A percentile compares a stretch with the other conserved stretches of the same genome.
Conservation (phyloP, 192 early-diverging fungal species). For the Funneliformis geosporum region DNA sequence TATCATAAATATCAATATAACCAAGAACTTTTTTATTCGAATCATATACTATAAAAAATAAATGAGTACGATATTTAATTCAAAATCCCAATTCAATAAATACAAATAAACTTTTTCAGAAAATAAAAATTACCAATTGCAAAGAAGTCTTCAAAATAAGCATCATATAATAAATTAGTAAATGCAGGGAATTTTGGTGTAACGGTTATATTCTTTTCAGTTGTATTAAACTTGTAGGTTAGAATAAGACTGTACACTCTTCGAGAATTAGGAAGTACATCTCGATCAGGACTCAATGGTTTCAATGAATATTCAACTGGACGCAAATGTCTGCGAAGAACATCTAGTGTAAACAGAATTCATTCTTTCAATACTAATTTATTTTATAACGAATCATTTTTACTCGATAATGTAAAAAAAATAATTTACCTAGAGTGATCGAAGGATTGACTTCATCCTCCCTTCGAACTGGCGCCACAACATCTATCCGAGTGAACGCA, state of each 20-base stretch:
- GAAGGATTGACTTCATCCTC: slow-evolving; percentile 66
- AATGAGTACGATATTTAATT: not conserved
- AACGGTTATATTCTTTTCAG: slow-evolving; percentile 56
- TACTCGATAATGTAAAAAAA: not conserved
- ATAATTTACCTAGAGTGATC: slow-evolving; percentile 44
- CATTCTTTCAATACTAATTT: slow-evolving; percentile 24
- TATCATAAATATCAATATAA: slow-evolving; percentile 73
- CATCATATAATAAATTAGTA: slow-evolving; percentile 77
- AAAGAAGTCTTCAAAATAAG: slow-evolving; percentile 68
- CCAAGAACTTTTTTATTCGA: slow-evolving; percentile 72
- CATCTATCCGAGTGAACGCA: slow-evolving; percentile 71
- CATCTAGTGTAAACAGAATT: slow-evolving; percentile 47
- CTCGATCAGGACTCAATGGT: slow-evolving; percentile 70
- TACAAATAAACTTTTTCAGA: not conserved
- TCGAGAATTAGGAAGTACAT: slow-evolving; percentile 67
- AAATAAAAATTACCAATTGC: slow-evolving; percentile 44
- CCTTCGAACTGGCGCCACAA: slow-evolving; percentile 66
- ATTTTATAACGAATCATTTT: not conserved
- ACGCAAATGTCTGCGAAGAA: slow-evolving; percentile 64
- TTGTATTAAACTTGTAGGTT: slow-evolving; percentile 69
- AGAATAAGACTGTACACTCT: slow-evolving; percentile 74
- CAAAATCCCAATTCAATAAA: not conserved
- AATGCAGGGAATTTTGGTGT: slow-evolving; percentile 62
- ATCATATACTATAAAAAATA: slow-evolving; percentile 67
- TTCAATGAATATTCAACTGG: slow-evolving; percentile 64